Evolutionary conservation across 371 early-diverging fungal species (phyloP), one percentile per base, ranked within the genome.

Genomic region (Mortierella polycephala): DNA sequence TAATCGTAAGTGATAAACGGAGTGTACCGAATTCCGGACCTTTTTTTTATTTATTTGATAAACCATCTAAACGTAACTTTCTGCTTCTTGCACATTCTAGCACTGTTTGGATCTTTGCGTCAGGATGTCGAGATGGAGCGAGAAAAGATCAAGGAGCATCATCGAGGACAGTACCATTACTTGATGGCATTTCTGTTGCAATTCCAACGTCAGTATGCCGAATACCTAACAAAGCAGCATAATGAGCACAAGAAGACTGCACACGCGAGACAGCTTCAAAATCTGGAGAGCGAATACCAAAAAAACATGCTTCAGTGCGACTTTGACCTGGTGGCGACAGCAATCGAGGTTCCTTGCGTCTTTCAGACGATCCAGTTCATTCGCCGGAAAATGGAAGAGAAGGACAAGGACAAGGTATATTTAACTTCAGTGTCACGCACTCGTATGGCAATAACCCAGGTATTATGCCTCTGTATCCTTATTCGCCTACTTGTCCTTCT

Each of bases 61-160:
- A 47, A 10, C 47, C 47, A 30, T 30, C 30, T 30, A 30, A 30
- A 64, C 41, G 41, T 21, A 21, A 12, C n/a, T 49, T 20, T 42
- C 49, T 21, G 44, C 42, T 54, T 56, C 23, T 58, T 65, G n/a
- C 49, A 45, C 3, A 23, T n/a, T 11, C 20, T 69, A 91, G 92
- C 86, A 8, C 77, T 93, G 41, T 86, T 88, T 63, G 52, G 56
- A 3, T 87, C 89, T 0, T 71, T 91, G 0, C 75, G 88, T 42
- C 84, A 84, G 39, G 92, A 91, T 60, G 86, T 94, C 66, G 88
- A 89, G 39, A 74, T 83, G 14, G 88, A 89, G 67, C 83, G 89
- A 40, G 82, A 81, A 37, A 87, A 84, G 18, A 84, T 94, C 39
- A 74, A 82, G 13, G 84, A 82, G 11, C 79, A 81, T 9, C 91